A percentile compares a stretch with the other conserved stretches of the same genome.
These are phyloP conservation scores for Iris macrosiphon DNA, from an alignment of 106 monocot species.

Conservation along the genomic window DNA sequence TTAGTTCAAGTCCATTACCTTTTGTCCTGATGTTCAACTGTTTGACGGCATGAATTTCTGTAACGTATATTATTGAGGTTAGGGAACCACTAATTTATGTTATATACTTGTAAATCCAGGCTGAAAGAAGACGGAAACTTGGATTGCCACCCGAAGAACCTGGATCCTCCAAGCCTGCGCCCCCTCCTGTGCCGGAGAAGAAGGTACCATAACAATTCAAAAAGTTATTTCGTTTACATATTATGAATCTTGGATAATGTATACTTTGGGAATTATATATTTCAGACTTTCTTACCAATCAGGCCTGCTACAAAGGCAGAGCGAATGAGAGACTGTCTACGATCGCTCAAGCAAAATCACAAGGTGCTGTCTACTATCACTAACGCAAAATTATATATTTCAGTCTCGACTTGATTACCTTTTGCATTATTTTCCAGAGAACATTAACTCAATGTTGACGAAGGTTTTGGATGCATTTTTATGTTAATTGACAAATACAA, in stretches of 20 bases:
- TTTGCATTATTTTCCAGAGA: neutral
- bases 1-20: no score
- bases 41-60: no score
- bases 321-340: constrained; percentile 83
- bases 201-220: constrained; percentile 34
- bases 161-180: constrained; percentile 37
- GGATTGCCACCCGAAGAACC: constrained; percentile 90
- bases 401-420: neutral
- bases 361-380: constrained; percentile 80
- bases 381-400: constrained; percentile 48
- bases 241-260: neutral
- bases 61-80: no score
- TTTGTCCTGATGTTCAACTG: no score
- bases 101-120: constrained; percentile 28
- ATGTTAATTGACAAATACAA: no score
- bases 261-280: neutral
- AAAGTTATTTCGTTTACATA: neutral
- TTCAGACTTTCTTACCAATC: constrained; percentile 64
- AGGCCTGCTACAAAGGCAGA: constrained; percentile 86
- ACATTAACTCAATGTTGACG: no score
- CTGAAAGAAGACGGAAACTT: constrained; percentile 84
- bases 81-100: no score
- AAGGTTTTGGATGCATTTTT: no score
- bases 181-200: constrained; percentile 49
- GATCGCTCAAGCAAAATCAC: constrained; percentile 80